Base-by-base conservation (phyloP, 768 basidiomycete genomes). In the Nidularia pulvinata region DNA sequence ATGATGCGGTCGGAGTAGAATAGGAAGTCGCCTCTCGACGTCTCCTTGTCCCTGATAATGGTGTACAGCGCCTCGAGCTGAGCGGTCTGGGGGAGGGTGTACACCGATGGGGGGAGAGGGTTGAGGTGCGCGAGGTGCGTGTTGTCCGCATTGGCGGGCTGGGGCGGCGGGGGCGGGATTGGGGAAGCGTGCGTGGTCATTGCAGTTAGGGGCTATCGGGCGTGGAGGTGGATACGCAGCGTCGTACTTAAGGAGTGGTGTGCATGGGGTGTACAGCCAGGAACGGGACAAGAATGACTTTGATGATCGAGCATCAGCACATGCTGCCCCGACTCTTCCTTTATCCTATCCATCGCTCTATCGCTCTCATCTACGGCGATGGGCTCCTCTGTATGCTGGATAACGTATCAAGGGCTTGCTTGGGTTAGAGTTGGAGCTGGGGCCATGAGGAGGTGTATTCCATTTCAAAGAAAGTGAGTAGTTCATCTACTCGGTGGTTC, bases 1-100 rank as follows among this genome's bases (percentile, higher is more conserved):
- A 98, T 98, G 69, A 98, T 94, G 14, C 95, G 80, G 71, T 95
- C 93, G 9, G 89, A 90, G 69, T 95, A 95, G 73, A 98, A 99
- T 56, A 99, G 81, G 63, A 99, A 99, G 66, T 98, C 97, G 6
- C 95, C 95, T 51, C 95, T 77, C 30, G 83, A 82, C 3, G 96
- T 97, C 42, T 88, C 82, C 71, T 86, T 89, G 70, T 96, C 88
- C 50, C 96, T 72, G 68, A 97, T 95, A 69, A 97, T 96, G 9
- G 95, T 98, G 74, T 96, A 91, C 33, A 98, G 76, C 2, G 94
- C 95, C 67, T 97, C 95, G 19, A 99, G 85, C 73, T 98, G 96
- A 1, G 91, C 86, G 0, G 94, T 98, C 60, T 90, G 92, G 0
- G 87, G 88, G 2, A 98, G 79, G 4, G 91, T 93, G 67, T 89